Evolutionary conservation across 208 protist genomes (phyloP).

Genomic region (Histomonas meleagridis): DNA sequence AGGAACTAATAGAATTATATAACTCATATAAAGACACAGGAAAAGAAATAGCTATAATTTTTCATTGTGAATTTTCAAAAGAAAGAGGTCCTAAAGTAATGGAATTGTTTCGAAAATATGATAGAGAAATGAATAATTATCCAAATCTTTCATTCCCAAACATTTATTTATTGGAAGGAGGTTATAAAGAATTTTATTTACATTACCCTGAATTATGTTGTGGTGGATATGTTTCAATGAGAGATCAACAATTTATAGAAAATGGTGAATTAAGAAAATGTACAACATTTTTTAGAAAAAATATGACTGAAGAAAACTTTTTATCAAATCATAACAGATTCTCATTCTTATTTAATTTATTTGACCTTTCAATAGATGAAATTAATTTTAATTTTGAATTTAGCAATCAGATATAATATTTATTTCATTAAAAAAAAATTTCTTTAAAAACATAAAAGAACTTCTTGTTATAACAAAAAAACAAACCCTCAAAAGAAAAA

Average conservation of each 20-base stretch:
- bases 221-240: not conserved
- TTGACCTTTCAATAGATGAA: too few relatives aligned
- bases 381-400: too few relatives aligned
- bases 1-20: not conserved
- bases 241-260: not conserved
- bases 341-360: too few relatives aligned
- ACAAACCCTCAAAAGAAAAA: too few relatives aligned
- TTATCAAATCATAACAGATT: too few relatives aligned
- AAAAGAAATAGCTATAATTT: slow-evolving; percentile 36
- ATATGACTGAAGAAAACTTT: too few relatives aligned
- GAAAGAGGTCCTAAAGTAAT: slow-evolving; percentile 22
- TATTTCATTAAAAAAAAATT: too few relatives aligned
- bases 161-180: not conserved
- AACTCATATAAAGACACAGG: not conserved
- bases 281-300: not conserved
- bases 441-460: too few relatives aligned
- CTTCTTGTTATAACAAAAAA: too few relatives aligned
- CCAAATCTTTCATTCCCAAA: not conserved
- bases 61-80: slow-evolving; percentile 45
- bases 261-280: slow-evolving; percentile 12
- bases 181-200: not conserved
- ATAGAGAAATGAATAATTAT: not conserved
- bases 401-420: too few relatives aligned
- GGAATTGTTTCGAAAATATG: slow-evolving; percentile 24
- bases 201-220: not conserved